A percentile compares a stretch with the other conserved stretches of the same genome.
These are phyloP conservation scores for Talaromyces adpressus DNA, from an alignment of 495 filamentous ascomycete genomes.

Conservation along the genomic window DNA sequence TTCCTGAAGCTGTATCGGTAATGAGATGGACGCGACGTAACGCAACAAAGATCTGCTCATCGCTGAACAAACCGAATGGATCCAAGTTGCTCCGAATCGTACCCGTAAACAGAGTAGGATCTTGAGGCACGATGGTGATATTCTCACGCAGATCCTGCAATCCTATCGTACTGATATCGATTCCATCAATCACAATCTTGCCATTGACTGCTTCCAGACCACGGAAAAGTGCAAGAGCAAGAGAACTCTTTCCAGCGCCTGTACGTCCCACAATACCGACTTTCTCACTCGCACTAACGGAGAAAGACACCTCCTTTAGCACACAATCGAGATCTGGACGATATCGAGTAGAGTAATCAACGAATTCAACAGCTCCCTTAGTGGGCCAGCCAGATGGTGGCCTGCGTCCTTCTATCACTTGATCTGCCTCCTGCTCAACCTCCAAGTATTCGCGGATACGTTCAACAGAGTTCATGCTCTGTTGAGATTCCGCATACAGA, in stretches of 20 bases:
- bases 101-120: constrained; percentile 94
- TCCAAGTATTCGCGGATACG: constrained; percentile 95
- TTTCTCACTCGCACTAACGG: constrained; percentile 80
- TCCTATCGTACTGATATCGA: constrained; percentile 85
- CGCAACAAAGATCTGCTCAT: constrained; percentile 83
- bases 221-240: constrained; percentile 92
- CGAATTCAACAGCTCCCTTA: constrained; percentile 79
- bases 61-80: constrained; percentile 85
- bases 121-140: constrained; percentile 97
- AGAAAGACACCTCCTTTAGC: constrained; percentile 75
- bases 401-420: constrained; percentile 70
- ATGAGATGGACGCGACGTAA: constrained; percentile 90
- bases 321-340: constrained; percentile 81
- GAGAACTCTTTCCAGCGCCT: constrained; percentile 93
- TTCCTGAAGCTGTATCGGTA: constrained; percentile 46
- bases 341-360: constrained; percentile 83
- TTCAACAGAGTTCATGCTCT: constrained; percentile 99
- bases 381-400: constrained; percentile 79
- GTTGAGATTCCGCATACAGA: constrained; percentile 91
- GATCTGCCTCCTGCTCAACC: constrained; percentile 84
- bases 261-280: constrained; percentile 96
- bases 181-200: constrained; percentile 80
- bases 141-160: constrained; percentile 85
- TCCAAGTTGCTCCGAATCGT: constrained; percentile 94
- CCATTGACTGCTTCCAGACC: constrained; percentile 91